phyloP scores from a whole-genome alignment of 441 rosid genomes.

The Hura crepitans region DNA sequence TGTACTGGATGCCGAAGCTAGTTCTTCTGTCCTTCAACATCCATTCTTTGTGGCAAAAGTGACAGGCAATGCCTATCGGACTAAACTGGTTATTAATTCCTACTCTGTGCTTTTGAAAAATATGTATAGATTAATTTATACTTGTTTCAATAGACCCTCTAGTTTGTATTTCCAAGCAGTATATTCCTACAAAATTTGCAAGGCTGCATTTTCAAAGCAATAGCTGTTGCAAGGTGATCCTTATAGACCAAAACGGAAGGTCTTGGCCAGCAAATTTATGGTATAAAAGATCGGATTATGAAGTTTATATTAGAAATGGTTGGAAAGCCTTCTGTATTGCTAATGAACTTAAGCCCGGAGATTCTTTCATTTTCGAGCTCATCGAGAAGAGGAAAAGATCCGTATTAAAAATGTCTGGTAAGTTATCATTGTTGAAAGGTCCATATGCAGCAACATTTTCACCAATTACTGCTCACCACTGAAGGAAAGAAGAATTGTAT shows the following conservation, averaged over 20 bases:
- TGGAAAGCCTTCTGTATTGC: conserved; percentile 2
- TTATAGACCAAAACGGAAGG: conserved; percentile 6
- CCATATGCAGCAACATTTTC: neutral
- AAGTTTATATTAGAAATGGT: neutral
- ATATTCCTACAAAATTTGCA: conserved; percentile 7
- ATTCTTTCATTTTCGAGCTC: conserved; percentile 13
- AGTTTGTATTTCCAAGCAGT: conserved; percentile 8
- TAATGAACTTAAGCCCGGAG: conserved; percentile 7
- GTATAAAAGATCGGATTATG: neutral
- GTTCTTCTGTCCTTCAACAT: neutral
- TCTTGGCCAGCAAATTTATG: conserved; percentile 18
- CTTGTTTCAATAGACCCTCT: too few species aligned
- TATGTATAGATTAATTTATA: too few species aligned
- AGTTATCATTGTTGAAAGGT: neutral
- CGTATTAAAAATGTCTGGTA: neutral
- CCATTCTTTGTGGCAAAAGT: conserved; percentile 1
- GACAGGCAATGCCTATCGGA: neutral
- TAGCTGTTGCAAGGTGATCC: neutral
- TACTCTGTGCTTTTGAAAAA: neutral
- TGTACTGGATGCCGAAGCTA: neutral
- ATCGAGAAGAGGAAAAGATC: neutral
- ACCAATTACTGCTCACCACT: neutral
- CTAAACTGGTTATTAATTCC: conserved; percentile 8
- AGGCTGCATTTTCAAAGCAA: neutral
- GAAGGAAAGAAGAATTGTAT: too few species aligned